Percentiles rank a stretch among this genome's conserved stretches.
phyloP scores from a whole-genome alignment of 2,329 filamentous ascomycete genomes.

The Trichophyton simii region DNA sequence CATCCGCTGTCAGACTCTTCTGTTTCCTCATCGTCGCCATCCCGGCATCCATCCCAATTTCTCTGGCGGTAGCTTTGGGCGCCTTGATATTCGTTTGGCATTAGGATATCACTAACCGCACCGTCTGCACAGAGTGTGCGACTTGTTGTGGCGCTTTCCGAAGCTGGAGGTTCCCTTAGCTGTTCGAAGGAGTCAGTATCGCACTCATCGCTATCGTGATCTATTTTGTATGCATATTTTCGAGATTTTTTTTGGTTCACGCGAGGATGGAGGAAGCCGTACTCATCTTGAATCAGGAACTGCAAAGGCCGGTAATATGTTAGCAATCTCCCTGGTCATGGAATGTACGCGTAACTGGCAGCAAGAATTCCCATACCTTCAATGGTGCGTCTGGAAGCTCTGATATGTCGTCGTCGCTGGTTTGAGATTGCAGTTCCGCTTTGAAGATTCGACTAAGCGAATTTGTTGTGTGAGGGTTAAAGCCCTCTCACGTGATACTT shows the following conservation, averaged over 20 bases:
- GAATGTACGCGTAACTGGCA: not conserved
- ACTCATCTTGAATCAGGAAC: conserved; percentile 48
- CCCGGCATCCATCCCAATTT: conserved; percentile 4
- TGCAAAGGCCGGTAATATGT: conserved; percentile 13
- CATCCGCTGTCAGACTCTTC: not conserved
- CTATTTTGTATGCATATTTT: not conserved
- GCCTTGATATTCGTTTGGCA: not conserved
- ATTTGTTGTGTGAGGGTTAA: conserved; percentile 28
- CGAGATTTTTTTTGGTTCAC: conserved; percentile 4
- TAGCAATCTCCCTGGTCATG: not conserved
- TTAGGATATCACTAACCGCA: conserved; percentile 60
- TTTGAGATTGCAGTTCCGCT: conserved; percentile 28
- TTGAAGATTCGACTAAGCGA: conserved; percentile 30
- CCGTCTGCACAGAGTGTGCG: conserved; percentile 95
- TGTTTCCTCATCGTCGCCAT: not conserved
- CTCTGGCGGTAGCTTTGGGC: conserved; percentile 10
- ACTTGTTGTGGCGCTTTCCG: conserved; percentile 88
- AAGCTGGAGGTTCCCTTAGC: conserved; percentile 62
- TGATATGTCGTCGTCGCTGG: conserved; percentile 35
- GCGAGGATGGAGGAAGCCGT: conserved; percentile 29
- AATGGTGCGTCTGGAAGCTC: conserved; percentile 34
- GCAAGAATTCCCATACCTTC: conserved; percentile 23
- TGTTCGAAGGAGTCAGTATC: conserved; percentile 39
- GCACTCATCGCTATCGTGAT: not conserved
- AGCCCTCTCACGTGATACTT: conserved; percentile 15